Evolutionary conservation across 164 flowering plant genomes (phyloP).

Genomic region (Nelumbo lutea): DNA sequence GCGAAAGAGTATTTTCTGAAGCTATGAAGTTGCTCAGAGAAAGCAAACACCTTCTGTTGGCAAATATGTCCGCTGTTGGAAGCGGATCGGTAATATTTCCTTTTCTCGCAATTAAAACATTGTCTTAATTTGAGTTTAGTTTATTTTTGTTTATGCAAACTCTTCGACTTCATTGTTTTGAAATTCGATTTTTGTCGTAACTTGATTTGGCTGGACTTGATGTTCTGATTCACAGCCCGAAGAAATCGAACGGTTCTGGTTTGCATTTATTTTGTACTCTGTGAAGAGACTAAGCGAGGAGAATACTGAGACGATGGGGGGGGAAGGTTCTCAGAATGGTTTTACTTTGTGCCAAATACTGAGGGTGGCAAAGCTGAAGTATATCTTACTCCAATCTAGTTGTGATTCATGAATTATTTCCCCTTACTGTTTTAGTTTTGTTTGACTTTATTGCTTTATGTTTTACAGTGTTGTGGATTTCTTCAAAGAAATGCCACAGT

Average conservation of each 20-base stretch:
- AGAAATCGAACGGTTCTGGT: conserved; percentile 79
- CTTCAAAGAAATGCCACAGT: conserved; percentile 87
- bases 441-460: neutral
- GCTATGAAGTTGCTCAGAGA: conserved; percentile 55
- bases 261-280: conserved; percentile 61
- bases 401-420: neutral
- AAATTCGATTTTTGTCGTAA: neutral
- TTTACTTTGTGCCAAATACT: conserved; percentile 64
- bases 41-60: conserved; percentile 50
- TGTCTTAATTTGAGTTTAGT: too few species aligned
- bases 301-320: conserved; percentile 13
- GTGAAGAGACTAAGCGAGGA: conserved; percentile 53
- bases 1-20: conserved; percentile 31
- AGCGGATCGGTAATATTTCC: conserved; percentile 42
- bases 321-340: conserved; percentile 27
- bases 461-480: conserved; percentile 64
- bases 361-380: conserved; percentile 70
- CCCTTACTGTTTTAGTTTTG: neutral
- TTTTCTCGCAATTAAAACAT: too few species aligned
- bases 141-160: too few species aligned
- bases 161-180: too few species aligned
- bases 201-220: neutral
- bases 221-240: conserved; percentile 43
- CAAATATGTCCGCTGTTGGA: conserved; percentile 53
- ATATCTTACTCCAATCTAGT: conserved; percentile 9